Base-by-base conservation (phyloP, 1,139 yeast genomes). In the Suhomyces maxii region DNA sequence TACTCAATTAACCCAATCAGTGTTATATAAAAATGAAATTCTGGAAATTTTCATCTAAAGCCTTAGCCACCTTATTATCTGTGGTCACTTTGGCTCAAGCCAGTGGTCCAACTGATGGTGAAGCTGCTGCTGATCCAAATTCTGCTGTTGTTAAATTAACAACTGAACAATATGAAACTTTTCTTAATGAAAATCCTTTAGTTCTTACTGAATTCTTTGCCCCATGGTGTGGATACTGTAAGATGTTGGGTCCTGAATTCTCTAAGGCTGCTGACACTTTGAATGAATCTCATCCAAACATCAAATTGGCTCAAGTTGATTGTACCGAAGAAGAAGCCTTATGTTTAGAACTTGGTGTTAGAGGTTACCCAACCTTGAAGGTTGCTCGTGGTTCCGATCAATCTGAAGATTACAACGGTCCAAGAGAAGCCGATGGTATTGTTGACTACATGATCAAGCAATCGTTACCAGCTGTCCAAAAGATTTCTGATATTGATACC, bases 161-260 rank as follows among this genome's bases (percentile, higher is more conserved):
- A 32, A 66, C 81, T 25, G 80, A 75, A 37, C 65, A 59, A 41
- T 93, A 88, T 67, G 79, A 81, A 52, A 68, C 77, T 25, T 89
- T 87, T 67, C 69, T 93, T 52, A 71, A 72, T 40, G 82, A 79
- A 47, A 86, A 90, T 69, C 86, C 91, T 31, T 76, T 91, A 58
- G 95, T 90, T 26, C 77, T 93, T 57, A 93, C 96, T 35, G 98
- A 93, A 75, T 93, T 93, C 75, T 93, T 84, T 67, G 99, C 99
- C 30, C 98, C 99, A 64, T 93, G 99, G 99, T 93, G 99, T 78
- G 99, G 99, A 23, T 97, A 93, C 74, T 93, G 99, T 79, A 90
- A 93, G 78, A 82, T 82, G 50, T 78, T 93, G 56, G 98, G 93
- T 23, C 99, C 99, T 44, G 93, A 93, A 69, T 91, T 81, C 64